These are phyloP conservation scores for Bromus sterilis DNA, from an alignment of 176 grass and related monocot genomes.

Conservation along the genomic window DNA sequence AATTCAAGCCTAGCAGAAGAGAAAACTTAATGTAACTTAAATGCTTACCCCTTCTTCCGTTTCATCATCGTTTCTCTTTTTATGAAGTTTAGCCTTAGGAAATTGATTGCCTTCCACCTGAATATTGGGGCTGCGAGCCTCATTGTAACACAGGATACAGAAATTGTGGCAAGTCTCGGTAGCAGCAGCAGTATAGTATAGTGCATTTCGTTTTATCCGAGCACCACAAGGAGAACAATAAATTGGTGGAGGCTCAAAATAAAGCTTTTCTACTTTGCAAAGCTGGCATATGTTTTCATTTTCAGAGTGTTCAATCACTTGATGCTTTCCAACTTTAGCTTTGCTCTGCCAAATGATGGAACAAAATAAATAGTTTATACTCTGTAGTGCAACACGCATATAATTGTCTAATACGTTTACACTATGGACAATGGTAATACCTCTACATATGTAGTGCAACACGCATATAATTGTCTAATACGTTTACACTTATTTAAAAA, in stretches of 20 bases:
- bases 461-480: neutral
- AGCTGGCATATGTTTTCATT: constrained; percentile 73
- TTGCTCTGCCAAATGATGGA: constrained; percentile 64
- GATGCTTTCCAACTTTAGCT: constrained; percentile 85
- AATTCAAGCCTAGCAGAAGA: constrained; percentile 1
- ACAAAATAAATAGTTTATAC: constrained; percentile 15
- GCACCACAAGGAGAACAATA: constrained; percentile 81
- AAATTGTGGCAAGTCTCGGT: constrained; percentile 40
- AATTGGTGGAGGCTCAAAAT: constrained; percentile 76
- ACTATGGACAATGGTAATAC: neutral
- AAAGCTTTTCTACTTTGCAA: constrained; percentile 72
- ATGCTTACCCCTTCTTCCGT: constrained; percentile 69
- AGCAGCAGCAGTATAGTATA: constrained; percentile 53
- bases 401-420: neutral
- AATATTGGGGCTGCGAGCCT: constrained; percentile 48
- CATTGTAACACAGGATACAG: constrained; percentile 66
- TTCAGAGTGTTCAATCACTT: constrained; percentile 48
- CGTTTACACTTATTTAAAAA: constrained; percentile 4
- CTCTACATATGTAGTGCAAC: constrained; percentile 16
- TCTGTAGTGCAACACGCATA: constrained; percentile 18
- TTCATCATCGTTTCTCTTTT: constrained; percentile 68
- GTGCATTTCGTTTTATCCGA: constrained; percentile 83
- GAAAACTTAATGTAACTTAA: neutral
- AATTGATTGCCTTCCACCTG: constrained; percentile 38
- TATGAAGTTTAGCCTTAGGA: constrained; percentile 55